Evolutionary conservation across 345 rosid species (phyloP).

Genomic region (Salix viminalis): DNA sequence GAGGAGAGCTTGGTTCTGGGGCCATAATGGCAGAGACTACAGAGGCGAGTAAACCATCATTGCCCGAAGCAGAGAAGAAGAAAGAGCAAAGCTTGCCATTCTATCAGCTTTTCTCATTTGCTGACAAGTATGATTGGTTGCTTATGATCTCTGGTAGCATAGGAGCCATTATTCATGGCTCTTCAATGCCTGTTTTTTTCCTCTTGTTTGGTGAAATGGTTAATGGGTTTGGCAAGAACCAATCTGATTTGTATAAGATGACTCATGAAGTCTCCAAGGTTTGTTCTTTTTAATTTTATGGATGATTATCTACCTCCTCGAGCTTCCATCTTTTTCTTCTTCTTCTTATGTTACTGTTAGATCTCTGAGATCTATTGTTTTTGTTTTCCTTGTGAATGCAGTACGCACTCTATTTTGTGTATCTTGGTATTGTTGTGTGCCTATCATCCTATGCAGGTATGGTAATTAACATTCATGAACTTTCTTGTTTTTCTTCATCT

Average conservation of each 20-base stretch:
- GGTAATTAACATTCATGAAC: not conserved
- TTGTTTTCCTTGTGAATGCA: slow-evolving; percentile 35
- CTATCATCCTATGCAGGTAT: slow-evolving; percentile 93
- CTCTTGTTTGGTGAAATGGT: slow-evolving; percentile 96
- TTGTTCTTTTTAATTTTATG: not conserved
- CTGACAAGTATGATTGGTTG: slow-evolving; percentile 76
- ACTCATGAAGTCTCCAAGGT: slow-evolving; percentile 93
- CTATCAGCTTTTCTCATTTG: slow-evolving; percentile 86
- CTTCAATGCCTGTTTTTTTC: slow-evolving; percentile 97
- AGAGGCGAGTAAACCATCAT: slow-evolving; percentile 46
- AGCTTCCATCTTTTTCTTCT: not conserved
- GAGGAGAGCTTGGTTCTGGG: not conserved
- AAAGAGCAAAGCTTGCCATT: slow-evolving; percentile 93
- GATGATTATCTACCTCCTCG: too few species aligned
- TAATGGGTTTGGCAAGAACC: slow-evolving; percentile 96
- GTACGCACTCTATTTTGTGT: slow-evolving; percentile 94
- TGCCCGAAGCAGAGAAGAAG: slow-evolving; percentile 92
- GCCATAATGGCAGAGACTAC: slow-evolving; percentile 61
- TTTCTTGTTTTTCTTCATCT: not conserved
- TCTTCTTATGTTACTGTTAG: slow-evolving; percentile 4
- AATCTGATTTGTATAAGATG: slow-evolving; percentile 80
- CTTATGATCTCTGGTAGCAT: slow-evolving; percentile 76
- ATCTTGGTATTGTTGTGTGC: slow-evolving; percentile 95
- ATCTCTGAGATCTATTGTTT: slow-evolving; percentile 43
- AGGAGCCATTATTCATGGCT: slow-evolving; percentile 91